Evolutionary conservation across 2,329 filamentous ascomycete genomes (phyloP), one percentile per base, ranked within the genome.

Genomic region (Lasiodiplodia hormozganensis): DNA sequence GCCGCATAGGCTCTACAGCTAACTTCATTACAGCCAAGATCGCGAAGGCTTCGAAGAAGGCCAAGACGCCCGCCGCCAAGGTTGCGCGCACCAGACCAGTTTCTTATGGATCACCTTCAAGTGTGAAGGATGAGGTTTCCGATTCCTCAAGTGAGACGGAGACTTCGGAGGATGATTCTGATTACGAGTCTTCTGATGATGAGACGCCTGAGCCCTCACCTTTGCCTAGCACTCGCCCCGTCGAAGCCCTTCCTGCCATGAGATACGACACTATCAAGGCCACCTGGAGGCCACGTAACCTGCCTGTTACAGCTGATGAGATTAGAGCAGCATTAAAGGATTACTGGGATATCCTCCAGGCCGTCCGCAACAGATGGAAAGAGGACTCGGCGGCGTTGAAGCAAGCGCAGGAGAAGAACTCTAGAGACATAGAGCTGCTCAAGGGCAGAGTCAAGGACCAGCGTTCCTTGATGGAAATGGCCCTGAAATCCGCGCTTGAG

Each of bases 301-400:
- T 83, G 70, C 76, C 80, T 38, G 79, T 84, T 23, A 79, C 81
- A 67, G 79, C 82, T 18, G 83, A 85, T 31, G 84, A 84, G 69
- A 85, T 90, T 68, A 85, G 86, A 71, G 80, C 78, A 70, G 85
- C 85, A 54, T 80, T 90, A 71, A 82, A 83, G 62, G 82, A 85
- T 53, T 86, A 87, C 73, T 88, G 87, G 81, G 86, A 89, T 60
- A 80, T 89, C 54, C 80, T 89, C 69, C 86, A 86, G 74, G 82
- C 82, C 7, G 84, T 90, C 68, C 84, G 87, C 69, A 88, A 90
- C 75, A 81, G 85, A 47, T 90, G 88, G 88, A 89, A 88, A 74
- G 78, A 82, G 40, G 86, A 87, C 72, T 84, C 81, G 53, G 84
- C 85, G 71, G 84, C 84, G 28, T 81, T 89, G 70, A 84, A 85